Evolutionary conservation across 2,329 filamentous ascomycete species (phyloP).

Genomic region (Penicillium janthinellum): DNA sequence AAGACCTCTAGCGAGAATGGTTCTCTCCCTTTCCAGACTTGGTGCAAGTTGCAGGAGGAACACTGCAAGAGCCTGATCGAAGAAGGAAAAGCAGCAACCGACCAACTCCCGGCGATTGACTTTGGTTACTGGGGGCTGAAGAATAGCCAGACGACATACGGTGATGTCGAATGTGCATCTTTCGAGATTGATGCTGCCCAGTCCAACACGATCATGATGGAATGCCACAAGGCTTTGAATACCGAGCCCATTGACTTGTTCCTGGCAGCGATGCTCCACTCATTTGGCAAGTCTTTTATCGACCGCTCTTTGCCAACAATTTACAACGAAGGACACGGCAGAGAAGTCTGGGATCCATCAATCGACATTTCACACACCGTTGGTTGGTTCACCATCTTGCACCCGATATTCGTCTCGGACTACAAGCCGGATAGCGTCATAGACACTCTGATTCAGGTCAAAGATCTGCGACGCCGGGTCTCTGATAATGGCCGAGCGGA

Average conservation of each 20-base stretch:
- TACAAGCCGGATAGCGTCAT: constrained; percentile 30
- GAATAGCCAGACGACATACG: constrained; percentile 35
- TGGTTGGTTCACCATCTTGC: constrained; percentile 56
- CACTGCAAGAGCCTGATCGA: constrained; percentile 20
- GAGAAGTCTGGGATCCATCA: constrained; percentile 48
- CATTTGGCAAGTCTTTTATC: constrained; percentile 48
- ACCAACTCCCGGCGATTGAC: constrained; percentile 33
- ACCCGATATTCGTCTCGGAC: constrained; percentile 44
- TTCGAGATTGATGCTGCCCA: constrained; percentile 37
- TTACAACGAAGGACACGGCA: constrained; percentile 53
- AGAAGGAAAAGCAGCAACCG: constrained; percentile 18
- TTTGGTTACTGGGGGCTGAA: constrained; percentile 41
- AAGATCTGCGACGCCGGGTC: constrained; percentile 41
- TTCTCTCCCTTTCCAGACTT: constrained; percentile 42
- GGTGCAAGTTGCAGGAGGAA: constrained; percentile 38
- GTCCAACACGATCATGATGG: constrained; percentile 32
- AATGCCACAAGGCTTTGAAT: constrained; percentile 35
- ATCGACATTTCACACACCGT: constrained; percentile 54
- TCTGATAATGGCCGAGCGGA: constrained; percentile 43
- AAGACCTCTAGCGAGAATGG: constrained; percentile 21
- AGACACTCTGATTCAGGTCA: constrained; percentile 40
- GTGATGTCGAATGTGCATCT: constrained; percentile 37
- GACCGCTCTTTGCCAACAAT: constrained; percentile 46
- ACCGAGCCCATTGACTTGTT: constrained; percentile 44
- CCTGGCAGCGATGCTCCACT: constrained; percentile 43